A percentile compares a stretch with the other conserved stretches of the same genome.
These are phyloP conservation scores for Microsporum audouinii DNA, from an alignment of 2,329 filamentous ascomycete genomes.

Conservation along the genomic window DNA sequence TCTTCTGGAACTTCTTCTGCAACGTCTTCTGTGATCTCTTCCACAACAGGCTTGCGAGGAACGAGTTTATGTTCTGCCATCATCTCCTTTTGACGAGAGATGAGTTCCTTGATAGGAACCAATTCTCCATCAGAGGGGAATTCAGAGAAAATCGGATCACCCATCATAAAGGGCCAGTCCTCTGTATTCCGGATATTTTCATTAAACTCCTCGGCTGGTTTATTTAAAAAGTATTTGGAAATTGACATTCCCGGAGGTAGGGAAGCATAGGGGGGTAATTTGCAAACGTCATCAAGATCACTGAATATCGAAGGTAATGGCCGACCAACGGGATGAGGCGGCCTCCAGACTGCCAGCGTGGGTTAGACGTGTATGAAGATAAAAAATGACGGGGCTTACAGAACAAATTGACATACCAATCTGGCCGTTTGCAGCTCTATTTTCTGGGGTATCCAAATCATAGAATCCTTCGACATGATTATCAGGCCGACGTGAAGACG, in stretches of 20 bases:
- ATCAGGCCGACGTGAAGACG: background rate
- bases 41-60: constrained; percentile 10
- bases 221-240: constrained; percentile 39
- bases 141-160: constrained; percentile 40
- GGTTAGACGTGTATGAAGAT: background rate
- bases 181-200: constrained; percentile 40
- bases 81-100: constrained; percentile 26
- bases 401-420: constrained; percentile 12
- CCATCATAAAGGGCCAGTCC: constrained; percentile 39
- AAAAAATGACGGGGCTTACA: background rate
- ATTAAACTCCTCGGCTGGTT: constrained; percentile 35
- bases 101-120: constrained; percentile 35
- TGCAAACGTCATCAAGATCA: constrained; percentile 19
- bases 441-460: constrained; percentile 11
- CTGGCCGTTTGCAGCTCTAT: constrained; percentile 7
- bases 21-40: background rate
- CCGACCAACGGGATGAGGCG: constrained; percentile 17
- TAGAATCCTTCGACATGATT: constrained; percentile 4
- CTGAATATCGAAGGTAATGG: constrained; percentile 20
- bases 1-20: too few species aligned
- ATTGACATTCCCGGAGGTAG: constrained; percentile 33
- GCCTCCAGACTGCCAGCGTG: constrained; percentile 13
- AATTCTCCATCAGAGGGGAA: constrained; percentile 33
- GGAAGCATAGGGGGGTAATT: constrained; percentile 15
- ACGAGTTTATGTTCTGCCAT: constrained; percentile 23